These are phyloP conservation scores for Sphaerosporella brunnea DNA, from an alignment of 495 filamentous ascomycete species.

Conservation along the genomic window DNA sequence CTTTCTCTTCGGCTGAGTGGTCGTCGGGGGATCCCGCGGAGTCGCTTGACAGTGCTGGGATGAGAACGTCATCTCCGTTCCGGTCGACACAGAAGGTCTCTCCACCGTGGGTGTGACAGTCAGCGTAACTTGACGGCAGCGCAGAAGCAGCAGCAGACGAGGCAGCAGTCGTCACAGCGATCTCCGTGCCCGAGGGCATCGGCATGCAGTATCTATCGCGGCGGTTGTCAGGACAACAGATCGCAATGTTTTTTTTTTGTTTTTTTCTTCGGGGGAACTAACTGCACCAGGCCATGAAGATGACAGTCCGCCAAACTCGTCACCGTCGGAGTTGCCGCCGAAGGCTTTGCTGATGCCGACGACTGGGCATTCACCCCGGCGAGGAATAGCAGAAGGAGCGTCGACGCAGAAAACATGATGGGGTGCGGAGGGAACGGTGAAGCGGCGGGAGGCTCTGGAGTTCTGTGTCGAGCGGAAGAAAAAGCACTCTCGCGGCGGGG, in stretches of 20 bases:
- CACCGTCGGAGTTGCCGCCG: not conserved
- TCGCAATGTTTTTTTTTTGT: too few species aligned
- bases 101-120: constrained; percentile 34
- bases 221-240: too few species aligned
- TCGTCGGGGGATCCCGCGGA: not conserved
- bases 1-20: constrained; percentile 6
- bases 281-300: constrained; percentile 18
- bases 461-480: too few species aligned
- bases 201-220: constrained; percentile 26
- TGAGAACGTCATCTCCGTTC: constrained; percentile 33
- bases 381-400: not conserved
- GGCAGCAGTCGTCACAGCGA: constrained; percentile 22
- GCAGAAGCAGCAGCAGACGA: constrained; percentile 24
- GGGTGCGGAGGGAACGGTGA: too few species aligned
- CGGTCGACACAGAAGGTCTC: constrained; percentile 33
- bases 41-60: constrained; percentile 12
- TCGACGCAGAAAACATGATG: too few species aligned
- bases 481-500: too few species aligned
- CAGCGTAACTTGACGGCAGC: constrained; percentile 33
- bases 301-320: constrained; percentile 10
- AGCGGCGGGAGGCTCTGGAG: too few species aligned
- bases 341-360: not conserved
- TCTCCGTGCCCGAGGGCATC: constrained; percentile 19
- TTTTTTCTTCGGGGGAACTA: too few species aligned
- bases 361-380: not conserved